A percentile compares a stretch with the other conserved stretches of the same genome.
Evolutionary conservation across 352 stramenopile genomes (phyloP).

Genomic region (Phytophthora foliorum): DNA sequence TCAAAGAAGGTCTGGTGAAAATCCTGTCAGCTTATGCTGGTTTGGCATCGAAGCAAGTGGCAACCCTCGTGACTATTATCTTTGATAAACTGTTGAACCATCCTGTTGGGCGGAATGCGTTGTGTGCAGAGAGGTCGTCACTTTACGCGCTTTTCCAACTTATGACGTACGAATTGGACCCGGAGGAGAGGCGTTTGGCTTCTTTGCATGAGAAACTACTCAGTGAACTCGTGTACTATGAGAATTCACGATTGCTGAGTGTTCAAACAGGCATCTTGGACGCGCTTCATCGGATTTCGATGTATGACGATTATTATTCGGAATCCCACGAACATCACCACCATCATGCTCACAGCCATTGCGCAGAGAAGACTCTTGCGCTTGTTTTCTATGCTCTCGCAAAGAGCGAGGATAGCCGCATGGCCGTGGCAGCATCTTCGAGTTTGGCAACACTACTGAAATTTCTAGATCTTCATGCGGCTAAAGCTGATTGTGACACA

Average conservation of each 20-base stretch:
- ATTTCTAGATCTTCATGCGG: conserved; percentile 42
- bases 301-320: conserved; percentile 25
- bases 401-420: conserved; percentile 54
- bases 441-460: conserved; percentile 48
- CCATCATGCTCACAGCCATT: conserved; percentile 11
- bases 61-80: conserved; percentile 57
- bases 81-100: conserved; percentile 70
- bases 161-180: conserved; percentile 36
- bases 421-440: conserved; percentile 45
- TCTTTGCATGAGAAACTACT: conserved; percentile 58
- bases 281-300: conserved; percentile 39
- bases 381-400: conserved; percentile 68
- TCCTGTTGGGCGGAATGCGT: conserved; percentile 47
- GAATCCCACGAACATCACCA: neutral
- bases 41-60: conserved; percentile 34
- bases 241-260: conserved; percentile 60
- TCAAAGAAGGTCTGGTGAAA: conserved; percentile 77
- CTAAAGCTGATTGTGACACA: conserved; percentile 35
- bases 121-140: conserved; percentile 55
- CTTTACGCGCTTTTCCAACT: conserved; percentile 64
- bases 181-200: conserved; percentile 14
- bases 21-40: conserved; percentile 59
- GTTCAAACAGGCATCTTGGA: conserved; percentile 69
- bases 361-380: conserved; percentile 43
- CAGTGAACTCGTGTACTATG: conserved; percentile 57